phyloP scores from a whole-genome alignment of 805 yeast genomes.

The Kodamaea fukazawae region DNA sequence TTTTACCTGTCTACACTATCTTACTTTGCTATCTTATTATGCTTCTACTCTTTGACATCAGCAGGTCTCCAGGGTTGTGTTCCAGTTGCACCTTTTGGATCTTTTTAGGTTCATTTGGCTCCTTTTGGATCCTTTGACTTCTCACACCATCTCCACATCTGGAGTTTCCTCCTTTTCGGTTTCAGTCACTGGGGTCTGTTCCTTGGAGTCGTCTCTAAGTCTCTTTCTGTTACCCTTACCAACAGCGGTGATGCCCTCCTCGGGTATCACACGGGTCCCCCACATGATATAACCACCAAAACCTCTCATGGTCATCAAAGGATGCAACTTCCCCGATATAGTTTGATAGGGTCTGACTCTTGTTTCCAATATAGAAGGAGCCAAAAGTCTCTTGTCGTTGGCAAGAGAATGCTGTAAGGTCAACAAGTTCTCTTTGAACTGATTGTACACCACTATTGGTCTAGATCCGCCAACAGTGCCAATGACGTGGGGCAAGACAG shows the following conservation, averaged over 20 bases:
- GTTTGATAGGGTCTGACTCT: conserved; percentile 88
- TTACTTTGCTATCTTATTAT: no score
- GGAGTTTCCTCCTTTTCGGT: no score
- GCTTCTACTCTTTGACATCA: no score
- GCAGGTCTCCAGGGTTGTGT: no score
- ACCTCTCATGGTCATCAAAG: conserved; percentile 88
- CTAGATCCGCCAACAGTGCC: conserved; percentile 78
- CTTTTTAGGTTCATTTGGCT: no score
- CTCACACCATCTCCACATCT: no score
- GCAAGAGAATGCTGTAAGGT: conserved; percentile 69
- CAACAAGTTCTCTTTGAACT: conserved; percentile 74
- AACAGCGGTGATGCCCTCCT: conserved; percentile 57
- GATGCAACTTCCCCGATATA: conserved; percentile 90
- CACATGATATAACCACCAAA: conserved; percentile 86
- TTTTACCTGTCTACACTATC: no score
- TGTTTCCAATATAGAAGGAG: conserved; percentile 80
- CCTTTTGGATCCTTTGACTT: no score
- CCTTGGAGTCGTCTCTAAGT: conserved; percentile 11
- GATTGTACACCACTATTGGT: conserved; percentile 79
- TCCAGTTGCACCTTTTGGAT: no score
- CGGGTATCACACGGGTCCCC: conserved; percentile 80
- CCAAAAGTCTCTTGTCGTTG: conserved; percentile 67
- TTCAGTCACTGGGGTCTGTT: background rate
- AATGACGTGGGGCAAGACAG: conserved; percentile 59
- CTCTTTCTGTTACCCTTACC: conserved; percentile 58